phyloP scores from a whole-genome alignment of 345 rosid species.

The Arabis hirsuta region DNA sequence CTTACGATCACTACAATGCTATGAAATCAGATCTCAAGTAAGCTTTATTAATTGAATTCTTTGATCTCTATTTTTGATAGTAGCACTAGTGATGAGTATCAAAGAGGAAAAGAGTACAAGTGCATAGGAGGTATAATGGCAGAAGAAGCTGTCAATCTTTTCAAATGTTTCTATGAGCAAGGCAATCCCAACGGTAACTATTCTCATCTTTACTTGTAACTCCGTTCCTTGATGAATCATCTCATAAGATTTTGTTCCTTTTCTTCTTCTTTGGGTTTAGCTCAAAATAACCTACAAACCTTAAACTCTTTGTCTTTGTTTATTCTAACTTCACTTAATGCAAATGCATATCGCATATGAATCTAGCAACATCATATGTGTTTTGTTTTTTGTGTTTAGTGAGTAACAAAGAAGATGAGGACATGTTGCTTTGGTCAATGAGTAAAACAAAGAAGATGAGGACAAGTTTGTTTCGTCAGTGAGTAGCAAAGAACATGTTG shows the following conservation, averaged over 20 bases:
- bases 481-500: no score
- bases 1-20: conserved; percentile 7
- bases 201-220: conserved; percentile 3
- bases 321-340: no score
- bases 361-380: no score
- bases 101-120: conserved; percentile 53
- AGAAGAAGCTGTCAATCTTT: conserved; percentile 68
- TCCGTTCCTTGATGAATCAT: background rate
- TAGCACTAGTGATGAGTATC: conserved; percentile 39
- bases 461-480: no score
- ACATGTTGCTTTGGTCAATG: no score
- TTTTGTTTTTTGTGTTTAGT: no score
- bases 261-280: conserved; percentile 37
- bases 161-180: conserved; percentile 78
- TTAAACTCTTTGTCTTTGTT: no score
- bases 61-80: conserved; percentile 25
- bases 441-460: no score
- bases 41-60: conserved; percentile 1
- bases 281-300: conserved; percentile 38
- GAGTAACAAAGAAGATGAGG: no score
- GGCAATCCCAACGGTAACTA: conserved; percentile 85
- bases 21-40: background rate
- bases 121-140: conserved; percentile 77
- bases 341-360: no score
- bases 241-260: background rate